These are phyloP conservation scores for Moniliophthora roreri DNA, from an alignment of 1,284 basidiomycete genomes.

Conservation along the genomic window DNA sequence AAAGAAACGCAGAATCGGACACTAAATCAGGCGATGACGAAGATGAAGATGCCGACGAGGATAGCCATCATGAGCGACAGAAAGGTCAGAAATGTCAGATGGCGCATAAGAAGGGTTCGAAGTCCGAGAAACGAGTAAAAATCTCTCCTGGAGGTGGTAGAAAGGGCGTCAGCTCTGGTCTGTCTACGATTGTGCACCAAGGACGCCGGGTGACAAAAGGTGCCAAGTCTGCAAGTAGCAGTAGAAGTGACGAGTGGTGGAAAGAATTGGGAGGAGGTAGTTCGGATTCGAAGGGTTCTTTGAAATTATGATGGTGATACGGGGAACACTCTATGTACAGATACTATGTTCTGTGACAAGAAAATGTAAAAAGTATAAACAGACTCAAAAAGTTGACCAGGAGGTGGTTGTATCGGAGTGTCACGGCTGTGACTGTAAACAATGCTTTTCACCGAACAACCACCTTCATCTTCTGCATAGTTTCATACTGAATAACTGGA, in stretches of 20 bases:
- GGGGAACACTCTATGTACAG: too few species aligned
- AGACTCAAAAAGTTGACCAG: too few species aligned
- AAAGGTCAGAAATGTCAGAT: conserved; percentile 3
- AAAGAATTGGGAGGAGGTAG: neutral
- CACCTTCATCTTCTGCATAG: too few species aligned
- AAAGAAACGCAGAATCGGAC: conserved; percentile 15
- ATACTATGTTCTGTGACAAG: too few species aligned
- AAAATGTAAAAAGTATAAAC: too few species aligned
- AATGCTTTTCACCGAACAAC: too few species aligned
- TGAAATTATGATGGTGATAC: too few species aligned
- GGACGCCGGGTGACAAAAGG: conserved; percentile 13
- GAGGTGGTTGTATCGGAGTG: too few species aligned
- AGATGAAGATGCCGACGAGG: conserved; percentile 17
- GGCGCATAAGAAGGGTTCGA: conserved; percentile 11
- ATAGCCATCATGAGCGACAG: neutral
- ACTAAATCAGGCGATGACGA: conserved; percentile 25
- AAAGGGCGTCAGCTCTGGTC: conserved; percentile 71
- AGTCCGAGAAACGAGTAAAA: conserved; percentile 13
- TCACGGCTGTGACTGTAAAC: too few species aligned
- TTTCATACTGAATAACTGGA: too few species aligned
- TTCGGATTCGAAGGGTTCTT: too few species aligned
- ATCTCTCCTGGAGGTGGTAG: conserved; percentile 54
- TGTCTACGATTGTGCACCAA: conserved; percentile 58
- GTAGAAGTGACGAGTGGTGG: neutral
- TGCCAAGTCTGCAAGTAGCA: conserved; percentile 6